Base-by-base conservation (phyloP, 306 rosid genomes). In the Dryas drummondii region DNA sequence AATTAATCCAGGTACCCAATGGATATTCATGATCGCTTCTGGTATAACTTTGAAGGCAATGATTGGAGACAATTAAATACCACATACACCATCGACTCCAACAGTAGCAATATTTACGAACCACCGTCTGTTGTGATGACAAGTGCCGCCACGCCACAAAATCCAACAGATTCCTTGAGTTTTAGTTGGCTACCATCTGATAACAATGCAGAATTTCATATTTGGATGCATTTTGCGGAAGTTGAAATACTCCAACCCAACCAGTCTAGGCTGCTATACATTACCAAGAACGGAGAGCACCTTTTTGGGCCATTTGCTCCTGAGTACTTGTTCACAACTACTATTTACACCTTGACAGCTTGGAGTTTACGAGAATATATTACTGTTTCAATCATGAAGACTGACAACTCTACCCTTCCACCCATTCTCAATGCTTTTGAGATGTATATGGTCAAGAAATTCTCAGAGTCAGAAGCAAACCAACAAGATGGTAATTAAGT, bases 401-500 rank as follows among this genome's bases (percentile, higher is more conserved):
- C 26, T 14, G 16, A 69, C 0, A 66, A 76, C 10, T 78, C 88
- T 8, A 75, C 79, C 16, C 81, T 80, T 71, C 93, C 86, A 2
- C 86, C 88, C 1, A 78, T 84, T 48, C 70, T 86, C 66, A 88
- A 84, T 46, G 87, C 93, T 40, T 51, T 54, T 4, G 93, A 88
- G 82, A 0, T 80, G 7, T 78, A 56, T 56, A 3, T 1, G 45
- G 17, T 59, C 22, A 19, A 19, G 6, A 17, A 51, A 8, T 4
- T n/a, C n/a, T n/a, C n/a, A n/a, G n/a, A n/a, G n/a, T n/a, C n/a
- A n/a, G n/a, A n/a, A n/a, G n/a, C n/a, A n/a, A n/a, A n/a, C n/a
- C n/a, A n/a, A n/a, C n/a, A n/a, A n/a, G n/a, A n/a, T n/a, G n/a
- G n/a, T n/a, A n/a, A n/a, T n/a, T n/a, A n/a, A n/a, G n/a, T n/a